phyloP scores from a whole-genome alignment of 176 grass and related monocot genomes.

The Phyllostachys edulis region DNA sequence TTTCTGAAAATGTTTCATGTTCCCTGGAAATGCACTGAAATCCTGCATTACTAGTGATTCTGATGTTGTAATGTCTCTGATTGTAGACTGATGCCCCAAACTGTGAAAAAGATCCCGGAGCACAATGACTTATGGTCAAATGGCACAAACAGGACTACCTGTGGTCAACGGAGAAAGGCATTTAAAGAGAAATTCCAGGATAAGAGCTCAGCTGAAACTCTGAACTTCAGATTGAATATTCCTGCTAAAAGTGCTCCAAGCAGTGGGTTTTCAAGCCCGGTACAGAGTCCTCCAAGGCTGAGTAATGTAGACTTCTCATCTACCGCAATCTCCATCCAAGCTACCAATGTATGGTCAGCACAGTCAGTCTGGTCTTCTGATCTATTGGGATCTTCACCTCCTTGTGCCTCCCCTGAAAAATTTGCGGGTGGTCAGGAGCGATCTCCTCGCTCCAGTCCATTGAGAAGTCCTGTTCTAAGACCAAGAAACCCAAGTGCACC shows the following conservation, averaged over 20 bases:
- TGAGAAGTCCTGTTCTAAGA: conserved; percentile 46
- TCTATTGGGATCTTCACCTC: conserved; percentile 42
- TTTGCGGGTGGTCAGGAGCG: conserved; percentile 39
- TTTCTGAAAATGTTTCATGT: background rate
- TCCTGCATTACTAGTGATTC: background rate
- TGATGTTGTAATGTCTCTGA: conserved; percentile 26
- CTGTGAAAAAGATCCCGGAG: conserved; percentile 33
- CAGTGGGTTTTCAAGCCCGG: conserved; percentile 79
- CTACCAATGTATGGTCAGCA: conserved; percentile 48
- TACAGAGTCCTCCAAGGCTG: conserved; percentile 53
- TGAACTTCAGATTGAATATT: conserved; percentile 60
- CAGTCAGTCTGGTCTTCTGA: conserved; percentile 51
- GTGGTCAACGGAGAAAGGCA: conserved; percentile 42
- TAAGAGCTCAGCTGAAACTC: conserved; percentile 43
- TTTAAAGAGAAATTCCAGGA: conserved; percentile 55
- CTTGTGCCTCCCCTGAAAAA: conserved; percentile 56
- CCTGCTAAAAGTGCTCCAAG: conserved; percentile 76
- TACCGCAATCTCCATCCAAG: conserved; percentile 33
- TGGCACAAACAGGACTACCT: conserved; percentile 38
- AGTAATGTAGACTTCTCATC: conserved; percentile 55
- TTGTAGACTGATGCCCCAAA: conserved; percentile 34
- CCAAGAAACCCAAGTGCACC: conserved; percentile 63
- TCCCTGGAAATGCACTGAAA: background rate
- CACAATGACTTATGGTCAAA: conserved; percentile 28
- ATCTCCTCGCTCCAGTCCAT: conserved; percentile 60